phyloP scores from a whole-genome alignment of 1,284 basidiomycete species.

The Amylostereum chailletii region DNA sequence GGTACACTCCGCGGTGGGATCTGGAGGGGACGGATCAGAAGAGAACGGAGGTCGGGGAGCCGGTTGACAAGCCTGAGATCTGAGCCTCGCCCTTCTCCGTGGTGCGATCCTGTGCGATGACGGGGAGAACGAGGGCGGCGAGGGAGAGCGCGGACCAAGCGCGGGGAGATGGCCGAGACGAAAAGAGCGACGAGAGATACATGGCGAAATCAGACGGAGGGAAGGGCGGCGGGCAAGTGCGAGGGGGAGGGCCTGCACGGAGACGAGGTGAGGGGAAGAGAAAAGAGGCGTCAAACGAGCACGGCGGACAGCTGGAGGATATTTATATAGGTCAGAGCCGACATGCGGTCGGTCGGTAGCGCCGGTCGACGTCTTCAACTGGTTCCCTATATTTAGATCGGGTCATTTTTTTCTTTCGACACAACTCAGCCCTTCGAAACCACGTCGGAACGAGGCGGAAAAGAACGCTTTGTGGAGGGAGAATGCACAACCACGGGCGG shows the following conservation, averaged over 20 bases:
- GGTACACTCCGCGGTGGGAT: constrained; percentile 28
- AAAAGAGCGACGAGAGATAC: constrained; percentile 3
- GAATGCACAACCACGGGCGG: background rate
- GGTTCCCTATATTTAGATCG: no score
- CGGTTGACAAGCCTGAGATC: constrained; percentile 18
- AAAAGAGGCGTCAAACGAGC: no score
- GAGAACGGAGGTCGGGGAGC: background rate
- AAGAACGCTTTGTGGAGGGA: background rate
- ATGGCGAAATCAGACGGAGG: background rate
- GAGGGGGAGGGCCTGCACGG: no score
- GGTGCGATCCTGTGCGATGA: constrained; percentile 19
- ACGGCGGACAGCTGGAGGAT: background rate
- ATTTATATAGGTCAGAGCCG: background rate
- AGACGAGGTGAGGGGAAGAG: no score
- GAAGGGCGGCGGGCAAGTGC: no score
- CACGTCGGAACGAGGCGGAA: background rate
- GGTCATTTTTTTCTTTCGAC: no score
- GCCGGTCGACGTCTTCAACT: background rate
- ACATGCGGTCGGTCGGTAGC: background rate
- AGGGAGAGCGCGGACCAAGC: background rate
- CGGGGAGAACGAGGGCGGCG: constrained; percentile 2
- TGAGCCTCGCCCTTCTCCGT: constrained; percentile 27
- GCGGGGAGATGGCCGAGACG: background rate
- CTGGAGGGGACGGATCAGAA: constrained; percentile 14
- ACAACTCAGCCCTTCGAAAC: background rate